A percentile compares a stretch with the other conserved stretches of the same genome.
phyloP scores from a whole-genome alignment of 1,284 basidiomycete species.

The Fomitopsis palustris region DNA sequence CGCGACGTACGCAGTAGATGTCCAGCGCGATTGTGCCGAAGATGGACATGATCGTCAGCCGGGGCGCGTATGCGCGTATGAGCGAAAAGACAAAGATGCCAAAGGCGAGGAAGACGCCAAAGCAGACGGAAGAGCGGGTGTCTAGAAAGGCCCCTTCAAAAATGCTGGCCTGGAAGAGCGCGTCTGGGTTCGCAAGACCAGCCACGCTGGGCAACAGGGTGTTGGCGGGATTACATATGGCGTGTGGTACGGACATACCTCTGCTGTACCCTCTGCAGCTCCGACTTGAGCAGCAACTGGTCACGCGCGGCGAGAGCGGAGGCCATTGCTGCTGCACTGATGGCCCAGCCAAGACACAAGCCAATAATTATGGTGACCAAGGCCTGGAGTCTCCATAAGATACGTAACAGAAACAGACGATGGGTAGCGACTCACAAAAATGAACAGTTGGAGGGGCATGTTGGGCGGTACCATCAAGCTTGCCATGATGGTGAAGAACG shows the following conservation, averaged over 20 bases:
- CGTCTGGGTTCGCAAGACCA: constrained; percentile 43
- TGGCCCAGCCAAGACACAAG: constrained; percentile 71
- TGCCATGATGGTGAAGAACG: constrained; percentile 34
- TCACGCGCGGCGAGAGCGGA: constrained; percentile 56
- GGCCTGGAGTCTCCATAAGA: constrained; percentile 24
- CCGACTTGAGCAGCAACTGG: constrained; percentile 43
- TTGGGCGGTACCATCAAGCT: constrained; percentile 34
- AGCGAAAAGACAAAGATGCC: constrained; percentile 60
- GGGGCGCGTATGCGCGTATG: constrained; percentile 59
- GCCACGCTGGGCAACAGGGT: constrained; percentile 33
- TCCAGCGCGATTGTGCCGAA: constrained; percentile 60
- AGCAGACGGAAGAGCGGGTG: constrained; percentile 54
- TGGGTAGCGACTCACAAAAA: constrained; percentile 27
- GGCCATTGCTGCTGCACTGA: constrained; percentile 71
- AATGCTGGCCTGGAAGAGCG: constrained; percentile 45
- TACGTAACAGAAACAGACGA: too few relatives aligned
- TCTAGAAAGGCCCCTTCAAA: constrained; percentile 73
- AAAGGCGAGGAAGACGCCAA: constrained; percentile 69
- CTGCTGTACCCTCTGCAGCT: constrained; percentile 43
- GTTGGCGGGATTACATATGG: neutral
- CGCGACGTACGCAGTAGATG: constrained; percentile 58
- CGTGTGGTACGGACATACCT: constrained; percentile 30
- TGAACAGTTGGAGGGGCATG: constrained; percentile 35
- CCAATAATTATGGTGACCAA: constrained; percentile 52
- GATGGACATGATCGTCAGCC: constrained; percentile 53